phyloP scores from a whole-genome alignment of 805 yeast species.

The Hemisphaericaspora nanyangensis region DNA sequence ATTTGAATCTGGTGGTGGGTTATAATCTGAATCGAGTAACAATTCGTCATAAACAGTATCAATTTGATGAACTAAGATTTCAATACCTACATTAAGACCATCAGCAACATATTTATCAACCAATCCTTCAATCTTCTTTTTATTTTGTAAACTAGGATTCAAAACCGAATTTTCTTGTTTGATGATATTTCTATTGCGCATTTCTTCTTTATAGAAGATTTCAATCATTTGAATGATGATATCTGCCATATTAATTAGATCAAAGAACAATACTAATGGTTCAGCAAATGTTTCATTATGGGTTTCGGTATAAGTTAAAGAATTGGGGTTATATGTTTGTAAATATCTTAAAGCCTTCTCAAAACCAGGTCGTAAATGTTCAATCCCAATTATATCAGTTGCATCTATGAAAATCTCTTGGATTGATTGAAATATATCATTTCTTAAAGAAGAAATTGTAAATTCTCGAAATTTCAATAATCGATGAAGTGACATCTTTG shows the following conservation, averaged over 20 bases:
- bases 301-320: slow-evolving; percentile 25
- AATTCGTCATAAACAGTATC: slow-evolving; percentile 54
- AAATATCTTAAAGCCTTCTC: slow-evolving; percentile 71
- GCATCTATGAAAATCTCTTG: slow-evolving; percentile 67
- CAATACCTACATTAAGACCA: slow-evolving; percentile 90
- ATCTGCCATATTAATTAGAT: slow-evolving; percentile 89
- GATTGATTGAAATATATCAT: slow-evolving; percentile 36
- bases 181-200: slow-evolving; percentile 54
- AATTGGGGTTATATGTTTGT: slow-evolving; percentile 63
- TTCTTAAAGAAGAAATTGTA: slow-evolving; percentile 29
- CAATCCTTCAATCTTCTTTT: slow-evolving; percentile 74
- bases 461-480: slow-evolving; percentile 38
- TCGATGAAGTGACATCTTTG: slow-evolving; percentile 60
- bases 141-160: slow-evolving; percentile 71
- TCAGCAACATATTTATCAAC: slow-evolving; percentile 89
- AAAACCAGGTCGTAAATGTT: slow-evolving; percentile 85
- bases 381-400: slow-evolving; percentile 56
- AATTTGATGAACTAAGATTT: slow-evolving; percentile 78
- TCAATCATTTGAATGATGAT: slow-evolving; percentile 88
- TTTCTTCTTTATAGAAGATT: slow-evolving; percentile 84
- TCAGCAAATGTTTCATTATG: slow-evolving; percentile 49
- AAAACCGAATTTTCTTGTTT: slow-evolving; percentile 73
- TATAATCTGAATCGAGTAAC: slow-evolving; percentile 52
- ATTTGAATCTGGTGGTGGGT: slow-evolving; percentile 36
- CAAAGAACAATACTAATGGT: slow-evolving; percentile 84